These are phyloP conservation scores for Sporothrix pseudoabietina DNA, from an alignment of 2,329 filamentous ascomycete species.

Conservation along the genomic window DNA sequence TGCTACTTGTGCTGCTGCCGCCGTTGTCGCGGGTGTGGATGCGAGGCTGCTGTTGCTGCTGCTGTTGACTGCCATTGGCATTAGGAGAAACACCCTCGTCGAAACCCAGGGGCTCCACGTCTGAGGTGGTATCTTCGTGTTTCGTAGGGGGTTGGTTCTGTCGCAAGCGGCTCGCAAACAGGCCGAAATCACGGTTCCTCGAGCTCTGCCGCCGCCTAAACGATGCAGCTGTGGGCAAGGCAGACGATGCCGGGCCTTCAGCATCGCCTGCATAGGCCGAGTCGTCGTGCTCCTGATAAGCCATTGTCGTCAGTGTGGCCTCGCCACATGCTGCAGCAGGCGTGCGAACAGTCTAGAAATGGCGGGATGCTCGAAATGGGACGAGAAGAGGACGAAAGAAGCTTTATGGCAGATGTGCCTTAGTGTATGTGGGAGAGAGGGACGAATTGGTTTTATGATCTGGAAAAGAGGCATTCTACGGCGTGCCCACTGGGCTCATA, in stretches of 20 bases:
- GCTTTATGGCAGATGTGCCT: constrained; percentile 24
- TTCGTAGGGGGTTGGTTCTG: constrained; percentile 39
- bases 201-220: constrained; percentile 35
- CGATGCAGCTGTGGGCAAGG: constrained; percentile 23
- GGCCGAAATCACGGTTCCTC: constrained; percentile 36
- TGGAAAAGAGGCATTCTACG: constrained; percentile 15
- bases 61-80: constrained; percentile 18
- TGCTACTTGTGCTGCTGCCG: constrained; percentile 23
- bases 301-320: constrained; percentile 30
- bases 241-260: constrained; percentile 31
- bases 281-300: constrained; percentile 36
- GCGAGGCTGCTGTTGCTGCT: constrained; percentile 11
- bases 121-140: constrained; percentile 37
- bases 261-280: constrained; percentile 36
- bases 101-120: constrained; percentile 33
- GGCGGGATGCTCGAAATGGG: not conserved
- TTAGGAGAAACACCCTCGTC: constrained; percentile 19
- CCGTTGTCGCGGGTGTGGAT: constrained; percentile 26
- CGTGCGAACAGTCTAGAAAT: not conserved
- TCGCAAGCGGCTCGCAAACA: constrained; percentile 38
- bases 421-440: constrained; percentile 22
- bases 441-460: constrained; percentile 23
- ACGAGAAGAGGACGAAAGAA: constrained; percentile 21
- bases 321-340: constrained; percentile 26
- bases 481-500: not conserved